Percentiles rank a stretch among this genome's conserved stretches.
phyloP scores from a whole-genome alignment of 305 asterid species.

The Fraxinus xanthoxyloides region DNA sequence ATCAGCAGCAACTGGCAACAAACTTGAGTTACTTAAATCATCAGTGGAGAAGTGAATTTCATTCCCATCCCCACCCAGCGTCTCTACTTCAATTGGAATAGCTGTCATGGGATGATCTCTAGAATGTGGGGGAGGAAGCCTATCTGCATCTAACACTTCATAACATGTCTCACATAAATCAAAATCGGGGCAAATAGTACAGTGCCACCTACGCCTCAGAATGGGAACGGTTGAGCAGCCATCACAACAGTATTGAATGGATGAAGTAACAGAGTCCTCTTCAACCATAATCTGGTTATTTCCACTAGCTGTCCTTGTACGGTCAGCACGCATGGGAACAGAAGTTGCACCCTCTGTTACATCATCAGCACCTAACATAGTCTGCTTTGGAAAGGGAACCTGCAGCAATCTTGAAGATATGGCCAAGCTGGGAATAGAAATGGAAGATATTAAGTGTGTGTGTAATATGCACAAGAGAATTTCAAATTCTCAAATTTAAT shows the following conservation, averaged over 20 bases:
- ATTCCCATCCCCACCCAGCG: slow-evolving; percentile 73
- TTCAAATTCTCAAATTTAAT: slow-evolving; percentile 14
- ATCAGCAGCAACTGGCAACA: slow-evolving; percentile 69
- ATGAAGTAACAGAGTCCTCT: slow-evolving; percentile 90
- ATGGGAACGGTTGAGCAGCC: slow-evolving; percentile 99
- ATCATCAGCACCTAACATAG: slow-evolving; percentile 88
- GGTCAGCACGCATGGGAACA: slow-evolving; percentile 62
- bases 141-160: slow-evolving; percentile 89
- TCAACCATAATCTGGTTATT: slow-evolving; percentile 76
- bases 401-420: slow-evolving; percentile 97
- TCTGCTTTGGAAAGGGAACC: slow-evolving; percentile 99
- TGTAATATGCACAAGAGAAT: slow-evolving; percentile 9
- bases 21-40: slow-evolving; percentile 61
- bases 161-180: slow-evolving; percentile 98
- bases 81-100: slow-evolving; percentile 93
- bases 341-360: slow-evolving; percentile 54
- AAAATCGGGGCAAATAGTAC: slow-evolving; percentile 96
- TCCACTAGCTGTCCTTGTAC: slow-evolving; percentile 56
- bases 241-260: slow-evolving; percentile 98
- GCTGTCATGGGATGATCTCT: slow-evolving; percentile 98
- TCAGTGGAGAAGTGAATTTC: slow-evolving; percentile 82
- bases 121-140: slow-evolving; percentile 94
- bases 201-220: slow-evolving; percentile 95
- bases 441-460: slow-evolving; percentile 28
- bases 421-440: slow-evolving; percentile 75